Conservation (phyloP, 2,329 filamentous ascomycete species). For the Thermothelomyces thermophilus region DNA sequence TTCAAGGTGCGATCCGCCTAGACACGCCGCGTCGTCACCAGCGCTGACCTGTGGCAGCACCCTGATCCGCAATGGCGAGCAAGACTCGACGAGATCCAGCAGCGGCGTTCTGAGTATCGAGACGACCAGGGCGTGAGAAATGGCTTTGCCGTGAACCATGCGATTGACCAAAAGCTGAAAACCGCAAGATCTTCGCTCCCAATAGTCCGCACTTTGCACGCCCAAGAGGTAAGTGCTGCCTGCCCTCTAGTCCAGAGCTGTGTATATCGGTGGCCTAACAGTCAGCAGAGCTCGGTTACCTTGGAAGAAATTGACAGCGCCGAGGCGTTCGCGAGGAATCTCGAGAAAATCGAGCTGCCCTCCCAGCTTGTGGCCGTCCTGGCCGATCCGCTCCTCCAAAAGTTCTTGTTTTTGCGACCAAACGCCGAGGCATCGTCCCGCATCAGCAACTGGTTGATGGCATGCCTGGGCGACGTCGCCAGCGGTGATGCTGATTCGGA, state of each 20-base stretch:
- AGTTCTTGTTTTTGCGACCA: constrained; percentile 61
- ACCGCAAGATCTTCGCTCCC: constrained; percentile 52
- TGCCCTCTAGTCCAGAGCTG: no score
- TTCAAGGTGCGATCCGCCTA: constrained; percentile 46
- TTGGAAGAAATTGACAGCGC: constrained; percentile 74
- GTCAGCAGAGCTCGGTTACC: constrained; percentile 50
- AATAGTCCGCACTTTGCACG: constrained; percentile 65
- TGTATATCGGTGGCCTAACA: constrained; percentile 14
- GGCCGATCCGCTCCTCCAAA: constrained; percentile 70
- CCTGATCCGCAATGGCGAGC: constrained; percentile 71
- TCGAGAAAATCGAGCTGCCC: constrained; percentile 74
- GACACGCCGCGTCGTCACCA: neutral
- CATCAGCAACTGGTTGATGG: constrained; percentile 53
- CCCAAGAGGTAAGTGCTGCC: constrained; percentile 51
- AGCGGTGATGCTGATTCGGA: constrained; percentile 44
- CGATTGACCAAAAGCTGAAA: constrained; percentile 38
- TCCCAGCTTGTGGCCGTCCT: constrained; percentile 75
- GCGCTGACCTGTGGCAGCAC: constrained; percentile 42
- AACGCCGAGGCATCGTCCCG: constrained; percentile 45
- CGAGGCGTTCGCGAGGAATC: constrained; percentile 59
- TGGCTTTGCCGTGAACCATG: constrained; percentile 59
- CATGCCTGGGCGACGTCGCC: constrained; percentile 49
- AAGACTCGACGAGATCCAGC: constrained; percentile 62
- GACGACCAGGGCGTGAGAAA: constrained; percentile 38
- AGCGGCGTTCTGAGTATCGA: constrained; percentile 42